These are phyloP conservation scores for Notholithocarpus densiflorus DNA, from an alignment of 306 rosid genomes.

Conservation along the genomic window DNA sequence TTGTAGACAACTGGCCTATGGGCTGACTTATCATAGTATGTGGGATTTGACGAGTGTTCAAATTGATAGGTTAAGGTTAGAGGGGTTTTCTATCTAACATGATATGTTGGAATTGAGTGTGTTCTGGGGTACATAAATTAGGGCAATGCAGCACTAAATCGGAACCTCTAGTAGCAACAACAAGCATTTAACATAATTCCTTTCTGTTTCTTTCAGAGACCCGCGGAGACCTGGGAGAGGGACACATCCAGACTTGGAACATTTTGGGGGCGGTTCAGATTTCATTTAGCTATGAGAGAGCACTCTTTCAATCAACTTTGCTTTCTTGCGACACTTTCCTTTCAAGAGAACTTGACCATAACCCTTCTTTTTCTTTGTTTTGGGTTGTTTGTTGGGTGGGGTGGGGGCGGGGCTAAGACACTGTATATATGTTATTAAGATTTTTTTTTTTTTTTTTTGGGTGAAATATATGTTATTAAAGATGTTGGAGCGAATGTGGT, in stretches of 20 bases:
- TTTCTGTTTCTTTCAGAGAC: conserved; percentile 36
- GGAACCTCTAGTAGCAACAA: background rate
- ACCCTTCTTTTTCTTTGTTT: background rate
- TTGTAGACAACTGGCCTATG: background rate
- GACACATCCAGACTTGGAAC: conserved; percentile 77
- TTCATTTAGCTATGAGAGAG: conserved; percentile 43
- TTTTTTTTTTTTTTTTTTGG: no score
- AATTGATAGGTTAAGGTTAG: background rate
- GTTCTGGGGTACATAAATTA: background rate
- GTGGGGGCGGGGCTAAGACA: background rate
- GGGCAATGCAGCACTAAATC: background rate
- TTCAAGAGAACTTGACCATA: background rate
- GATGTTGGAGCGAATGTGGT: no score
- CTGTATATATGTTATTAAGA: background rate
- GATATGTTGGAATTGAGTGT: background rate
- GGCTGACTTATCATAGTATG: background rate
- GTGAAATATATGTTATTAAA: no score
- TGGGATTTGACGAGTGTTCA: background rate
- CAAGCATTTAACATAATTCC: background rate
- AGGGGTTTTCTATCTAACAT: background rate
- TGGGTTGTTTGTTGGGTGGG: background rate
- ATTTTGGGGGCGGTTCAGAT: conserved; percentile 67
- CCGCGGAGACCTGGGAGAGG: conserved; percentile 59
- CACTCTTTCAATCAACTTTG: background rate
- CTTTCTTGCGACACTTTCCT: background rate